These are phyloP conservation scores for Saccharomyces hybrid DNA, from an alignment of 1,139 yeast species.

Conservation along the genomic window DNA sequence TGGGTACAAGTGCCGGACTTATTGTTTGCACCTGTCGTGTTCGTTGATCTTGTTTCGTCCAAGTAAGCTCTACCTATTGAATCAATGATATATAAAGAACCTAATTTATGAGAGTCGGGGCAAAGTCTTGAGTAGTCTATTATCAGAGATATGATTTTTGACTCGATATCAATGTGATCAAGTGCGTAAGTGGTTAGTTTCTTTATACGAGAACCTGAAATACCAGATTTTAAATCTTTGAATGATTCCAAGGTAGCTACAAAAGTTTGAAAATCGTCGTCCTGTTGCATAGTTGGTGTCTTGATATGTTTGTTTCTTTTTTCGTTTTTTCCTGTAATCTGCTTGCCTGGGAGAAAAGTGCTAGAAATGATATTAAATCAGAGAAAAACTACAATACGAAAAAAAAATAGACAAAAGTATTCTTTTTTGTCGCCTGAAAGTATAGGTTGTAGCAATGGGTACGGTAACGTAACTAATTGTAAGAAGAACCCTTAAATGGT, in stretches of 20 bases:
- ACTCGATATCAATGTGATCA: slow-evolving; percentile 47
- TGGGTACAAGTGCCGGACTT: slow-evolving; percentile 70
- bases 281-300: slow-evolving; percentile 4
- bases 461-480: not conserved
- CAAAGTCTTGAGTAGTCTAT: slow-evolving; percentile 60
- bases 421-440: not conserved
- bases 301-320: slow-evolving; percentile 2
- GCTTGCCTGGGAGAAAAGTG: not conserved
- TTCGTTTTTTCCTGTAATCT: not conserved
- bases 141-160: slow-evolving; percentile 23
- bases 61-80: slow-evolving; percentile 81
- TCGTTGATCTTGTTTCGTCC: slow-evolving; percentile 59
- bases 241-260: slow-evolving; percentile 67
- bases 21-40: slow-evolving; percentile 36
- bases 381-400: not conserved
- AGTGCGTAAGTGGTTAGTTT: slow-evolving; percentile 73
- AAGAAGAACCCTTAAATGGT: not conserved
- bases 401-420: not conserved
- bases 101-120: slow-evolving; percentile 79
- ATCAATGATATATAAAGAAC: slow-evolving; percentile 85
- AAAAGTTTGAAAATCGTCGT: slow-evolving; percentile 45
- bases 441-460: slow-evolving; percentile 1
- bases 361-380: not conserved
- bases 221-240: slow-evolving; percentile 76
- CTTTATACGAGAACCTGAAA: slow-evolving; percentile 91